A percentile compares a stretch with the other conserved stretches of the same genome.
Evolutionary conservation across 192 early-diverging fungal genomes (phyloP).

Genomic region (Coemansia sp.): DNA sequence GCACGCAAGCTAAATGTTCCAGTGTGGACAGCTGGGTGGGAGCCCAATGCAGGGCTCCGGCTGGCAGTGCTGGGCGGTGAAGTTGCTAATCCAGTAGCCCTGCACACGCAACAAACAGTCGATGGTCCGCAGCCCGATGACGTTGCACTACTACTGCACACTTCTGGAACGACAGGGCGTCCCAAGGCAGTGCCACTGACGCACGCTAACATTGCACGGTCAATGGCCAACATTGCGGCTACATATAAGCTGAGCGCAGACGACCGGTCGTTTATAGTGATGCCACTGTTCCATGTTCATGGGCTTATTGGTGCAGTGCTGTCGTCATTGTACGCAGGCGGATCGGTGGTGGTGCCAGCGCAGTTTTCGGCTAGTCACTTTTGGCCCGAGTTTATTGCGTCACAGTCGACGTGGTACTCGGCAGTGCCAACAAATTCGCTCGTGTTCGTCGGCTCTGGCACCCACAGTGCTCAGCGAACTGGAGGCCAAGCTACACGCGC

Average conservation of each 20-base stretch:
- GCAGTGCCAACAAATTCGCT: constrained; percentile 83
- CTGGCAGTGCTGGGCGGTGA: constrained; percentile 29
- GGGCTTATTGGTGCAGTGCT: constrained; percentile 76
- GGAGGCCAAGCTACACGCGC: constrained; percentile 65
- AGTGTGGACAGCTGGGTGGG: constrained; percentile 63
- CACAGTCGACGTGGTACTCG: constrained; percentile 68
- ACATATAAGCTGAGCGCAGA: constrained; percentile 61
- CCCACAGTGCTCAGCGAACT: constrained; percentile 66
- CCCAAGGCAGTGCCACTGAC: constrained; percentile 82
- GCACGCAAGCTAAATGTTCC: constrained; percentile 53
- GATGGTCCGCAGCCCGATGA: constrained; percentile 54
- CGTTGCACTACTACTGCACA: constrained; percentile 74
- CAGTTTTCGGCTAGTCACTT: constrained; percentile 71
- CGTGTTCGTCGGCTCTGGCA: constrained; percentile 74
- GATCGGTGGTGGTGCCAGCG: constrained; percentile 66
- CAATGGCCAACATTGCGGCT: constrained; percentile 71
- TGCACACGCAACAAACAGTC: constrained; percentile 1
- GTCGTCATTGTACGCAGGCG: constrained; percentile 68
- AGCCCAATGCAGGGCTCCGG: constrained; percentile 20
- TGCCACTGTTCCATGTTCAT: constrained; percentile 88
- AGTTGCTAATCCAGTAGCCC: constrained; percentile 17
- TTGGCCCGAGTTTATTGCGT: constrained; percentile 70
- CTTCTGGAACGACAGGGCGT: constrained; percentile 77
- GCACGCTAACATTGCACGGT: constrained; percentile 69
- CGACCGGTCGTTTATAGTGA: constrained; percentile 73